phyloP scores from a whole-genome alignment of 192 early-diverging fungal species.

The Coemansia umbellata region DNA sequence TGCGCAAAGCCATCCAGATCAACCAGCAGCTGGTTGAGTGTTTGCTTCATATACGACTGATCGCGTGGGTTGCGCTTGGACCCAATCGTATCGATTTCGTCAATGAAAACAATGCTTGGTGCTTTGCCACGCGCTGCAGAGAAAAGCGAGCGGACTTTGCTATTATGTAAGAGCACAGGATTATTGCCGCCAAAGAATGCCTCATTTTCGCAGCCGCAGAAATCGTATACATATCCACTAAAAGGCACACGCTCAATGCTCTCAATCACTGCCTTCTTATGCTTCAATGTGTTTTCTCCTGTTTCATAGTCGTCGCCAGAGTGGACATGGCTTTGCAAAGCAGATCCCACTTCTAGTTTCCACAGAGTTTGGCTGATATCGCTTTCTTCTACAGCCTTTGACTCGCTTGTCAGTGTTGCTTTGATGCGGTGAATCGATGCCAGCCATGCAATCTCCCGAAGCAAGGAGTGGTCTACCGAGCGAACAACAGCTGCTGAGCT shows the following conservation, averaged over 20 bases:
- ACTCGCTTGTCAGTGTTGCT: slow-evolving; percentile 5
- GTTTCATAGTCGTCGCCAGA: neutral
- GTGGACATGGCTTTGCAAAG: neutral
- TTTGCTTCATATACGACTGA: slow-evolving; percentile 96
- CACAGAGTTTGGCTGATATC: neutral
- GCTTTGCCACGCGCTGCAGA: slow-evolving; percentile 72
- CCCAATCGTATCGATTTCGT: slow-evolving; percentile 98
- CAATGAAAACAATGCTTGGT: slow-evolving; percentile 95
- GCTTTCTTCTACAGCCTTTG: neutral
- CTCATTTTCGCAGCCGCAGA: slow-evolving; percentile 51
- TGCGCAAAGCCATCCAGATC: slow-evolving; percentile 98
- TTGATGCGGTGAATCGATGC: slow-evolving; percentile 35
- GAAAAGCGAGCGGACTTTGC: slow-evolving; percentile 53
- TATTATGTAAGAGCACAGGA: slow-evolving; percentile 51
- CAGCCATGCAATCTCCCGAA: slow-evolving; percentile 46
- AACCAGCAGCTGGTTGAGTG: slow-evolving; percentile 97
- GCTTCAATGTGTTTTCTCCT: neutral
- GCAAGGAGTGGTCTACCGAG: slow-evolving; percentile 15
- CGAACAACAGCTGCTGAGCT: neutral
- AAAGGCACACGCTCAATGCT: slow-evolving; percentile 35
- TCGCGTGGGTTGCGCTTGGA: slow-evolving; percentile 89
- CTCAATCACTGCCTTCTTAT: slow-evolving; percentile 19
- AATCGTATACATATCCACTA: slow-evolving; percentile 45
- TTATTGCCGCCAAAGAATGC: slow-evolving; percentile 53
- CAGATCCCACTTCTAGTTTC: slow-evolving; percentile 15